Evolutionary conservation across 179 eudicot species (phyloP), one percentile per base, ranked within the genome.

Genomic region (Camellia oleifera): DNA sequence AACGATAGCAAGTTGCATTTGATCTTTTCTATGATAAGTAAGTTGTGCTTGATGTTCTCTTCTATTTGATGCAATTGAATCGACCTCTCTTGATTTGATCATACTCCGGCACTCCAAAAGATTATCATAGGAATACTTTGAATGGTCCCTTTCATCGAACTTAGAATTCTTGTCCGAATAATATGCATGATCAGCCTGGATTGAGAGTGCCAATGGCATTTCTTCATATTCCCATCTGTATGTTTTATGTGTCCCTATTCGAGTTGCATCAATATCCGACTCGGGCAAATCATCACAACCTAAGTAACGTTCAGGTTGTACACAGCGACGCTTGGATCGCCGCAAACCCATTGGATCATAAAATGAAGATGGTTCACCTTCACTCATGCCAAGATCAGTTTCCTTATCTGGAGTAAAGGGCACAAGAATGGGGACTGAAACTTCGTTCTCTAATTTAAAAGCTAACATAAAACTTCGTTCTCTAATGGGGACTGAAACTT

Each of bases 251-350:
- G 53, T 62, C 4, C 97, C 94, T 70, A 92, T 83, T n/a, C 95
- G 83, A 62, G 88, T 82, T 18, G 86, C 83, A 2, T 92, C 88
- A 61, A 85, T 81, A 78, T 96, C 99, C 8, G 81, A 78, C 48
- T 81, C 89, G 69, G 91, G 83, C 18, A 89, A 83, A 46, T 92
- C 74, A 18, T 71, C 93, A 79, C 88, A 89, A 26, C 91, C 99
- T 79, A 92, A 74, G 80, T 91, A 96, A 61, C 99, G 90, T 62
- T 96, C 93, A 2, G 99, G 99, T 74, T 88, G 91, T 20, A 92
- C 88, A 72, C 76, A 77, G 57, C 98, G 81, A 13, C 99, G 96
- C 83, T 92, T 94, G 69, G 99, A 94, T 74, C 99, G 84, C 79
- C 99, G 85, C 83, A 94, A 79, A 46, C 86, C 94, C 52, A 60